Evolutionary conservation across 495 filamentous ascomycete genomes (phyloP).

Genomic region (Sphaerosporella brunnea): DNA sequence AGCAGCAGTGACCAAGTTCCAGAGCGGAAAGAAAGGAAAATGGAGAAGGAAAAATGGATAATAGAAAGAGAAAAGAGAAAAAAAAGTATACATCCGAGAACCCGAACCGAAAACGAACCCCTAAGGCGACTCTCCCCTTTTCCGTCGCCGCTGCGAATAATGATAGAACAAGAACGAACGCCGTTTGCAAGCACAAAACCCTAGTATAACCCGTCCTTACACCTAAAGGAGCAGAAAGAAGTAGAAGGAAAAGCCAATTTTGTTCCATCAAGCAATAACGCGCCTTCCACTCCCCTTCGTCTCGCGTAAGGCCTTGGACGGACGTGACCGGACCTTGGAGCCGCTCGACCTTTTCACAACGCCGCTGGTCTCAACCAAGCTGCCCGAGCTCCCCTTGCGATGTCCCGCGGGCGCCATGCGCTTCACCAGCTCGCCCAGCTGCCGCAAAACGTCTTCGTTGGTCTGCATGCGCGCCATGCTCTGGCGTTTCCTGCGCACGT

Average conservation of each 20-base stretch:
- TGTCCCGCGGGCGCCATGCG: not conserved
- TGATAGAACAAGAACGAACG: slow-evolving; percentile 3
- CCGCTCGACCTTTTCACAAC: not conserved
- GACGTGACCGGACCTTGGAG: not conserved
- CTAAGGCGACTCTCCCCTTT: too few relatives aligned
- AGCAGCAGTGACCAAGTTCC: too few relatives aligned
- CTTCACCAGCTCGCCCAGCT: slow-evolving; percentile 41
- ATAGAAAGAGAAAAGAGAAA: slow-evolving; percentile 1
- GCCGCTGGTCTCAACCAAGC: not conserved
- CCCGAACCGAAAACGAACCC: too few relatives aligned
- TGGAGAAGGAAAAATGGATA: not conserved
- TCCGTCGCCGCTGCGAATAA: too few relatives aligned
- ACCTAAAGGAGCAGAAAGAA: not conserved
- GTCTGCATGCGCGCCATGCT: slow-evolving; percentile 33
- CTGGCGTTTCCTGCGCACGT: slow-evolving; percentile 1
- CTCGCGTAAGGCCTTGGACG: not conserved
- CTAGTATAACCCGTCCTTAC: not conserved
- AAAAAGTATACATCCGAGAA: too few relatives aligned
- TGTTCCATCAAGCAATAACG: not conserved
- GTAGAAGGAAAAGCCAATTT: not conserved
- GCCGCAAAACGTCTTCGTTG: slow-evolving; percentile 54
- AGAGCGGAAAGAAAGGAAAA: not conserved
- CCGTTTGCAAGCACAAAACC: slow-evolving; percentile 1
- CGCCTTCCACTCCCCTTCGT: not conserved
- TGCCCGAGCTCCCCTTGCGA: not conserved